A percentile compares a stretch with the other conserved stretches of the same genome.
Evolutionary conservation across 495 filamentous ascomycete genomes (phyloP).

Genomic region (Pseudoneurospora amorphoporcata): DNA sequence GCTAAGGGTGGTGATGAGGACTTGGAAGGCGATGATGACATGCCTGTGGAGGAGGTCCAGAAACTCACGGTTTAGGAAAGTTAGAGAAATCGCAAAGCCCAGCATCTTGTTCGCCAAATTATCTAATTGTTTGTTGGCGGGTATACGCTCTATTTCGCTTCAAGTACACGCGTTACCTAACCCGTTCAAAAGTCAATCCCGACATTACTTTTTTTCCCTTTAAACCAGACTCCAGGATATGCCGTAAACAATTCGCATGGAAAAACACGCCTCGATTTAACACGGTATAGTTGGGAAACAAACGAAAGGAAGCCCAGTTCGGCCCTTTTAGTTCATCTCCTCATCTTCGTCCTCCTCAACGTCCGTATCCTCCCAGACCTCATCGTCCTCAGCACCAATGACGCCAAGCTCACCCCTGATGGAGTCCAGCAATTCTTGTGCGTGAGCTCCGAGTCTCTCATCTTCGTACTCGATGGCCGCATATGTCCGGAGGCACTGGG

Average conservation of each 20-base stretch:
- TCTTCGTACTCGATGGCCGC: slow-evolving; percentile 59
- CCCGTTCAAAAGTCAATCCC: not conserved
- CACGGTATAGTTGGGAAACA: not conserved
- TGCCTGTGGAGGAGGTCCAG: slow-evolving; percentile 47
- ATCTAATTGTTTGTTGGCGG: not conserved
- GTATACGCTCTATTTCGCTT: not conserved
- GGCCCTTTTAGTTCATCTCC: slow-evolving; percentile 15
- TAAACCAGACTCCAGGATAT: slow-evolving; percentile 12
- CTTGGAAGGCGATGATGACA: slow-evolving; percentile 43
- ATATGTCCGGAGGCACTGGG: slow-evolving; percentile 50
- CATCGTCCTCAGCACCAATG: slow-evolving; percentile 32
- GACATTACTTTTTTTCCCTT: slow-evolving; percentile 7
- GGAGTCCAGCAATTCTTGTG: slow-evolving; percentile 45
- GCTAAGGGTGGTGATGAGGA: slow-evolving; percentile 66
- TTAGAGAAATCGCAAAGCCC: slow-evolving; percentile 2
- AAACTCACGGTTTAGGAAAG: slow-evolving; percentile 51
- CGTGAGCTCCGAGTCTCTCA: slow-evolving; percentile 55
- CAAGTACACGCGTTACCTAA: not conserved
- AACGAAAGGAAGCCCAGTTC: not conserved
- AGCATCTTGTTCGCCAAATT: not conserved
- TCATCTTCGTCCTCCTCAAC: slow-evolving; percentile 37
- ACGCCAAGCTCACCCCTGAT: slow-evolving; percentile 49
- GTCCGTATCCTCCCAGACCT: slow-evolving; percentile 38
- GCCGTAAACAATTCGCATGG: slow-evolving; percentile 2
- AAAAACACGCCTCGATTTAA: slow-evolving; percentile 2